Evolutionary conservation across 202 grass and related monocot species (phyloP).

Genomic region (Brachypodium distachyon): DNA sequence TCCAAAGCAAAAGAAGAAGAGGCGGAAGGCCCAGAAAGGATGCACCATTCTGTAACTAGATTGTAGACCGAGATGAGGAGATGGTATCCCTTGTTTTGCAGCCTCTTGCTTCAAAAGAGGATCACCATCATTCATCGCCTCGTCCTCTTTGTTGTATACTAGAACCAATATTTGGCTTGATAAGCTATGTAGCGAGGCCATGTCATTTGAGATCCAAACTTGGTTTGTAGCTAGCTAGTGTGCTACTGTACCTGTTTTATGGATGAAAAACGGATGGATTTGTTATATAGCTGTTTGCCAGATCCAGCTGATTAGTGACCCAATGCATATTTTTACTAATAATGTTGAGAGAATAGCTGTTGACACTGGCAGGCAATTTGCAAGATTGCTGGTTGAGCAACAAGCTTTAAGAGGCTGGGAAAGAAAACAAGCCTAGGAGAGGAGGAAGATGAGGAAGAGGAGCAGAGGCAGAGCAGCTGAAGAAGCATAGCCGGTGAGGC

Average conservation of each 20-base stretch:
- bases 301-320: background rate
- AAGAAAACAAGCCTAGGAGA: background rate
- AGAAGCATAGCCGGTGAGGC: background rate
- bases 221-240: background rate
- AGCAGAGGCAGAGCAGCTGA: background rate
- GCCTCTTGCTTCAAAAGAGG: background rate
- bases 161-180: background rate
- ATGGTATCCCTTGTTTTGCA: background rate
- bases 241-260: background rate
- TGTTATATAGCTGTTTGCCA: background rate
- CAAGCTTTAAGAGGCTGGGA: no score
- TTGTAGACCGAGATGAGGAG: background rate
- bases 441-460: no score
- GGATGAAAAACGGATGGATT: background rate
- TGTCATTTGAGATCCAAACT: background rate
- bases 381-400: background rate
- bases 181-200: background rate
- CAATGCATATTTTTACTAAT: no score
- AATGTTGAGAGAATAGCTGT: no score
- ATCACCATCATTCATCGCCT: background rate
- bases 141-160: slow-evolving; percentile 6
- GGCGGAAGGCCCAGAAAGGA: slow-evolving; percentile 50
- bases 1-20: slow-evolving; percentile 69
- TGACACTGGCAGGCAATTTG: background rate
- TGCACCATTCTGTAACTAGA: slow-evolving; percentile 60